Conservation (phyloP, 106 monocot species). For the Dactylorhiza incarnata region DNA sequence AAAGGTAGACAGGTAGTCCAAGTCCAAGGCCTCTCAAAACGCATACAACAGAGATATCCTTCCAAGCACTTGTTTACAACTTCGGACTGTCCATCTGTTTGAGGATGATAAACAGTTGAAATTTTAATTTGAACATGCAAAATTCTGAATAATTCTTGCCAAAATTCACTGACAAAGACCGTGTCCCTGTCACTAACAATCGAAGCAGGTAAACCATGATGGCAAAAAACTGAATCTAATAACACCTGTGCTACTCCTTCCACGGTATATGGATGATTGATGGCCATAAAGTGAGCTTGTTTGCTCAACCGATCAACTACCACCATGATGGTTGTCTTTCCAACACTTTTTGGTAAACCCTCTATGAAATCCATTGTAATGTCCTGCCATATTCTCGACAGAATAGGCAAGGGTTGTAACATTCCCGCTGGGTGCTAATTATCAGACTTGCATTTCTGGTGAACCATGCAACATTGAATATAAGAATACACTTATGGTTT, state of each 20-base stretch:
- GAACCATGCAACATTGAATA: too few species aligned
- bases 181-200: constrained; percentile 12
- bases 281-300: background rate
- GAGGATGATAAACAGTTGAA: constrained; percentile 1
- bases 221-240: background rate
- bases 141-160: background rate
- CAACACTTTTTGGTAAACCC: background rate
- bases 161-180: background rate
- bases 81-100: constrained; percentile 15
- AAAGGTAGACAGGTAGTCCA: constrained; percentile 1
- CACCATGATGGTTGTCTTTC: background rate
- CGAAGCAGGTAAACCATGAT: background rate
- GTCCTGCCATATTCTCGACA: background rate
- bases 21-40: background rate
- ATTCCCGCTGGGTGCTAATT: background rate
- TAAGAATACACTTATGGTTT: too few species aligned
- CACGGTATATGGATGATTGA: background rate
- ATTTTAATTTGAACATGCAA: background rate
- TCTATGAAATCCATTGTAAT: constrained; percentile 6
- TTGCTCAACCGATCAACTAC: background rate
- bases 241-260: background rate
- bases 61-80: constrained; percentile 4
- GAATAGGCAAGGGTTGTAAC: background rate
- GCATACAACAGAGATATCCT: background rate
- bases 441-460: background rate